A percentile compares a stretch with the other conserved stretches of the same genome.
phyloP scores from a whole-genome alignment of 345 rosid species.

The Populus simonii region DNA sequence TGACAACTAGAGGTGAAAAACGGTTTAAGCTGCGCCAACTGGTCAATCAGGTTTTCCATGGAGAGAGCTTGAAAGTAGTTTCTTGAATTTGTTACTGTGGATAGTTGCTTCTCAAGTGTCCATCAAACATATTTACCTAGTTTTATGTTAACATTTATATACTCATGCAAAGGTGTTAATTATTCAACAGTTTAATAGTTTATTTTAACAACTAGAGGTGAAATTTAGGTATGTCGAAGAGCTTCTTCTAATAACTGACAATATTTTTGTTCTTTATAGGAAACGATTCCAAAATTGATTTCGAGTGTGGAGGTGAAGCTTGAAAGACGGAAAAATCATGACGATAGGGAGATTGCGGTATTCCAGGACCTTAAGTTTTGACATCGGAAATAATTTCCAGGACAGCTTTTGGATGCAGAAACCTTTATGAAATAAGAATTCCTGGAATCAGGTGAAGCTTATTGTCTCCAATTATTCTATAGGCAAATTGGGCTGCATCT shows the following conservation, averaged over 20 bases:
- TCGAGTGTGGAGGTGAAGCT: constrained; percentile 40
- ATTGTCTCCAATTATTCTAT: constrained; percentile 1
- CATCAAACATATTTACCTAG: too few species aligned
- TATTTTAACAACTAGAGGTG: too few species aligned
- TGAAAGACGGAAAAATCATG: constrained; percentile 32
- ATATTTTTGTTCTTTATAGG: constrained; percentile 5
- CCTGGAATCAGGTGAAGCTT: constrained; percentile 6
- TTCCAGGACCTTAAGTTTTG: constrained; percentile 35
- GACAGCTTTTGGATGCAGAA: constrained; percentile 50
- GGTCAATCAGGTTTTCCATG: constrained; percentile 29
- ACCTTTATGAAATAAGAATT: constrained; percentile 5
- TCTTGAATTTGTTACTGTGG: neutral
- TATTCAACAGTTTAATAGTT: too few species aligned
- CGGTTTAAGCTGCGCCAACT: constrained; percentile 22
- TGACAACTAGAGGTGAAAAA: constrained; percentile 26
- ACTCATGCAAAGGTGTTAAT: too few species aligned
- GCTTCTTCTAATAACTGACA: too few species aligned
- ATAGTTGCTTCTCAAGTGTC: neutral
- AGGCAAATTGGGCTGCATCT: too few species aligned
- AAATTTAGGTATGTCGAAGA: too few species aligned
- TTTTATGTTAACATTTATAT: too few species aligned
- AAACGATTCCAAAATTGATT: constrained; percentile 34
- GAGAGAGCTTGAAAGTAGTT: constrained; percentile 34
- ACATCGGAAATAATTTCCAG: constrained; percentile 51
- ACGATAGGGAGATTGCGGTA: constrained; percentile 38